These are phyloP conservation scores for Aquilaria sinensis DNA, from an alignment of 345 rosid genomes.

Conservation along the genomic window DNA sequence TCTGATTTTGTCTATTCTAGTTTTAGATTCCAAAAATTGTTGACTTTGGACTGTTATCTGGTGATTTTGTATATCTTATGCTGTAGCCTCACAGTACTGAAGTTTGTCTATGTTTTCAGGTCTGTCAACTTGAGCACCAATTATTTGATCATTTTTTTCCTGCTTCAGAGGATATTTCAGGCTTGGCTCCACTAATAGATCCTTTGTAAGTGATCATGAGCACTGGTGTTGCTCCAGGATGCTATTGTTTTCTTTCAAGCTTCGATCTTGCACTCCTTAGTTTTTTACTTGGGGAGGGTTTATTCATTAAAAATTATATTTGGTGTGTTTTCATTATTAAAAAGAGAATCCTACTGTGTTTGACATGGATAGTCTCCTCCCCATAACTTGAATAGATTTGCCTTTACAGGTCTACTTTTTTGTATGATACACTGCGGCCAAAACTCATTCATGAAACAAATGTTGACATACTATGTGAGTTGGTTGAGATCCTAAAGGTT, in stretches of 20 bases:
- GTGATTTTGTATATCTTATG: background rate
- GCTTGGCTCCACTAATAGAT: constrained; percentile 90
- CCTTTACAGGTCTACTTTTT: constrained; percentile 70
- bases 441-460: constrained; percentile 85
- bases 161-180: constrained; percentile 79
- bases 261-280: background rate
- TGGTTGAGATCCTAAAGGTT: constrained; percentile 89
- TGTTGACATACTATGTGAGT: constrained; percentile 91
- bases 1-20: no score
- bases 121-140: constrained; percentile 95
- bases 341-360: constrained; percentile 5
- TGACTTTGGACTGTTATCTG: background rate
- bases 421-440: constrained; percentile 92
- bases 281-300: background rate
- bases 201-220: constrained; percentile 60
- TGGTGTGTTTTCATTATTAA: background rate
- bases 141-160: constrained; percentile 95
- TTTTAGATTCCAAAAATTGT: no score
- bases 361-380: constrained; percentile 3
- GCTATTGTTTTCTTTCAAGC: constrained; percentile 4
- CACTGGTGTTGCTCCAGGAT: background rate
- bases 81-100: constrained; percentile 1
- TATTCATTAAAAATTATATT: background rate
- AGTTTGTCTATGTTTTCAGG: constrained; percentile 41
- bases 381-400: background rate